A percentile compares a stretch with the other conserved stretches of the same genome.
Conservation (phyloP, 2,329 filamentous ascomycete genomes). For the Fonsecaea multimorphosa region DNA sequence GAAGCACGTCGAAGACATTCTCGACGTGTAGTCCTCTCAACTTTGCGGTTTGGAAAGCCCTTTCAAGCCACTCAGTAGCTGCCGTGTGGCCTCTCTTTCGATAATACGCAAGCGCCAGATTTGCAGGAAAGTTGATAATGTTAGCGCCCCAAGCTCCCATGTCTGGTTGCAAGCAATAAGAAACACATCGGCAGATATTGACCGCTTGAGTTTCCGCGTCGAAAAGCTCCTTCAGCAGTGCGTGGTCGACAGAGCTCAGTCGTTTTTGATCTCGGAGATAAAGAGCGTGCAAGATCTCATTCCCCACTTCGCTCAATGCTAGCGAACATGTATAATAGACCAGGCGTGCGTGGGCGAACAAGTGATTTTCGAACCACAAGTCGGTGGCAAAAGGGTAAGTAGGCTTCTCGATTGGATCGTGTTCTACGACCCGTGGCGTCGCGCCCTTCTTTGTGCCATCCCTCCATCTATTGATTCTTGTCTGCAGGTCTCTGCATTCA, state of each 20-base stretch:
- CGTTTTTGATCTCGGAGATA: conserved; percentile 18
- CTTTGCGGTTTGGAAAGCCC: conserved; percentile 27
- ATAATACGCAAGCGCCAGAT: conserved; percentile 32
- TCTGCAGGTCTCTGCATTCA: conserved; percentile 28
- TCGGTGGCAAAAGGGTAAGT: conserved; percentile 35
- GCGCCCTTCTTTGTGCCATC: conserved; percentile 32
- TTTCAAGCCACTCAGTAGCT: conserved; percentile 29
- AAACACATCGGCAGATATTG: conserved; percentile 33
- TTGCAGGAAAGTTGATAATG: conserved; percentile 36
- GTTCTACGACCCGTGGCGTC: conserved; percentile 26
- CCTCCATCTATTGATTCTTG: conserved; percentile 30
- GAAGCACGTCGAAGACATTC: conserved; percentile 20
- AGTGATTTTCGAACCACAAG: conserved; percentile 36
- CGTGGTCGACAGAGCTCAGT: conserved; percentile 11
- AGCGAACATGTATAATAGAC: conserved; percentile 35
- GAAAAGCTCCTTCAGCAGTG: conserved; percentile 19
- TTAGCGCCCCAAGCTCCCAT: conserved; percentile 37
- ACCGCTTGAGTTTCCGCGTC: conserved; percentile 26
- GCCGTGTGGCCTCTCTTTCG: conserved; percentile 23
- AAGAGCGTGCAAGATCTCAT: conserved; percentile 29
- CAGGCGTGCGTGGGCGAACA: conserved; percentile 36
- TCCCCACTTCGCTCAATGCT: conserved; percentile 27
- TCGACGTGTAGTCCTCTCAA: conserved; percentile 30
- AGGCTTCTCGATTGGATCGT: conserved; percentile 26
- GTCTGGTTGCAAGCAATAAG: conserved; percentile 36